These are phyloP conservation scores for Trichoderma polysporum DNA, from an alignment of 2,329 filamentous ascomycete genomes.

Conservation along the genomic window DNA sequence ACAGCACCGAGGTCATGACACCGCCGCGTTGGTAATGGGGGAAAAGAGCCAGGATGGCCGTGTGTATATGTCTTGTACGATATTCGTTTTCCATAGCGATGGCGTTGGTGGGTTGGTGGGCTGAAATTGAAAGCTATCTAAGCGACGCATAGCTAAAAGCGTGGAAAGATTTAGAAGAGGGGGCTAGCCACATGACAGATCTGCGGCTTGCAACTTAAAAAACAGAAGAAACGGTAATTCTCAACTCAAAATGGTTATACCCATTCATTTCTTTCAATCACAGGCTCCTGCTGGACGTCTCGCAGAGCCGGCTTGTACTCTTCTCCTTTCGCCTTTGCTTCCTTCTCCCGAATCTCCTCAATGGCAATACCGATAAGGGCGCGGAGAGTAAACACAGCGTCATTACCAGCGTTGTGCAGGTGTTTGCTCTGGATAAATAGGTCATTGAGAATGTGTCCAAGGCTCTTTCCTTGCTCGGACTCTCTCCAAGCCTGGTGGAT, in stretches of 20 bases:
- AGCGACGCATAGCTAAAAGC: conserved; percentile 1
- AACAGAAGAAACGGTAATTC: conserved; percentile 15
- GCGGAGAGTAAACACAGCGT: conserved; percentile 76
- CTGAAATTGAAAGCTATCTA: conserved; percentile 27
- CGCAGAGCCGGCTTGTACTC: conserved; percentile 22
- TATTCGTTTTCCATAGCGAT: conserved; percentile 45
- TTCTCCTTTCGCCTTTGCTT: conserved; percentile 23
- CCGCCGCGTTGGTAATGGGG: not conserved
- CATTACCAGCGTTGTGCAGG: conserved; percentile 87
- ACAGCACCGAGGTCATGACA: not conserved
- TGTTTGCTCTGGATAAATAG: conserved; percentile 63
- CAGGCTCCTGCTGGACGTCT: not conserved
- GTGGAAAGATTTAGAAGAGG: conserved; percentile 13
- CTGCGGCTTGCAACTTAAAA: conserved; percentile 4
- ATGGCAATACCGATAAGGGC: conserved; percentile 59
- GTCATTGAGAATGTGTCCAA: conserved; percentile 61
- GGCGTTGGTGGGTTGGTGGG: conserved; percentile 38
- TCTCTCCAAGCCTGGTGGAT: conserved; percentile 66
- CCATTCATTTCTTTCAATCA: conserved; percentile 12
- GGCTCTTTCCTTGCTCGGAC: conserved; percentile 51
- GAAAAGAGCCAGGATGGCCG: conserved; percentile 6
- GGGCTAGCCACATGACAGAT: conserved; percentile 3
- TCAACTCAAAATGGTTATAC: conserved; percentile 19
- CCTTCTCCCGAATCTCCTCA: conserved; percentile 27
- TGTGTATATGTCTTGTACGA: conserved; percentile 38